Evolutionary conservation across 2,329 filamentous ascomycete genomes (phyloP).

Genomic region (Fusarium algeriense): DNA sequence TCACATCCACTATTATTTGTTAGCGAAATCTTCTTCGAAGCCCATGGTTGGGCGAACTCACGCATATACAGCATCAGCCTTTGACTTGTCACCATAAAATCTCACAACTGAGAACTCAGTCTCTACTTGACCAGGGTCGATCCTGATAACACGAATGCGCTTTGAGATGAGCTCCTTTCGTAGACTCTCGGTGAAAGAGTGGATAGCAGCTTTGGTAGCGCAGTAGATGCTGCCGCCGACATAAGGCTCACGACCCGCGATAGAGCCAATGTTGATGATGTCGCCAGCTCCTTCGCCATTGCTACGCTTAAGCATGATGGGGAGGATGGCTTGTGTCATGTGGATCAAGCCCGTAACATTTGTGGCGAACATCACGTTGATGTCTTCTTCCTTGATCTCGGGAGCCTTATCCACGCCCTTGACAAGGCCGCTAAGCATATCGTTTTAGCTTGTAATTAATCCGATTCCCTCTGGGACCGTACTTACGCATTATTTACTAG

Average conservation of each 20-base stretch:
- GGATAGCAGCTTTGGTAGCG: slow-evolving; percentile 88
- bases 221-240: slow-evolving; percentile 90
- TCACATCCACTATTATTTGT: slow-evolving; percentile 71
- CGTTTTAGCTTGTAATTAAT: too few relatives aligned
- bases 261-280: slow-evolving; percentile 93
- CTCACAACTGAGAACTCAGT: slow-evolving; percentile 93
- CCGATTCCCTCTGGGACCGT: too few relatives aligned
- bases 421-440: slow-evolving; percentile 77
- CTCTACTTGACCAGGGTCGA: slow-evolving; percentile 93
- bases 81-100: slow-evolving; percentile 87
- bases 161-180: slow-evolving; percentile 85
- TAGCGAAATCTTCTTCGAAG: background rate
- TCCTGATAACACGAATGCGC: slow-evolving; percentile 83
- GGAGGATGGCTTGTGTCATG: slow-evolving; percentile 91
- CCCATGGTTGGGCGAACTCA: slow-evolving; percentile 55
- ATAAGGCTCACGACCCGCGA: slow-evolving; percentile 90
- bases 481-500: slow-evolving; percentile 95
- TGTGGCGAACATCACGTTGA: slow-evolving; percentile 88
- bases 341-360: slow-evolving; percentile 96
- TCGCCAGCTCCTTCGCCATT: slow-evolving; percentile 82
- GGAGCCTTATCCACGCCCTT: slow-evolving; percentile 89
- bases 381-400: slow-evolving; percentile 84
- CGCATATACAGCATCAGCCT: slow-evolving; percentile 91
- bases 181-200: slow-evolving; percentile 84
- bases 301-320: slow-evolving; percentile 80